Evolutionary conservation across 805 yeast species (phyloP).

Genomic region (Yarrowia yakushimensis): DNA sequence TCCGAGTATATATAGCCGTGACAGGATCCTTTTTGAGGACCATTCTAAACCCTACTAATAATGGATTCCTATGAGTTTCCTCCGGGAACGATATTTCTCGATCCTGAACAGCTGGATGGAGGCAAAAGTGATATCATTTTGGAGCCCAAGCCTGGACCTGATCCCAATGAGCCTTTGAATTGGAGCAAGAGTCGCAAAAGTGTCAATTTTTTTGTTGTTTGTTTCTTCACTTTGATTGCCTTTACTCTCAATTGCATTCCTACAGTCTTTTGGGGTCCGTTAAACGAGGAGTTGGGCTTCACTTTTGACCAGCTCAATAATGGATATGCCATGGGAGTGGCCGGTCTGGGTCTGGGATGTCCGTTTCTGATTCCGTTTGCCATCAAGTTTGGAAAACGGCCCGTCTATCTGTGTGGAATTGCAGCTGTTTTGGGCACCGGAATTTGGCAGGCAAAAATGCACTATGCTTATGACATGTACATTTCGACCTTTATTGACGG

Average conservation of each 20-base stretch:
- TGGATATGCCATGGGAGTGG: slow-evolving; percentile 26
- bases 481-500: slow-evolving; percentile 26
- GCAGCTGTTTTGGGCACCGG: slow-evolving; percentile 18
- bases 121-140: slow-evolving; percentile 17
- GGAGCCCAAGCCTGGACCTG: slow-evolving; percentile 16
- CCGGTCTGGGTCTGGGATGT: slow-evolving; percentile 27
- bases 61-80: slow-evolving; percentile 20
- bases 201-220: slow-evolving; percentile 23
- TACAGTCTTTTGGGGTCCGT: slow-evolving; percentile 26
- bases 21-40: too few relatives aligned
- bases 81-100: slow-evolving; percentile 20
- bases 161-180: slow-evolving; percentile 28
- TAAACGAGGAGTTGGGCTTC: slow-evolving; percentile 27
- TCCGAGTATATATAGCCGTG: too few relatives aligned
- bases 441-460: slow-evolving; percentile 28
- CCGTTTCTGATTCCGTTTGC: slow-evolving; percentile 28
- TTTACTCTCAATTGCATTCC: slow-evolving; percentile 25
- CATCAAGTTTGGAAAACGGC: slow-evolving; percentile 27
- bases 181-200: slow-evolving; percentile 25
- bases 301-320: slow-evolving; percentile 26
- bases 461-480: slow-evolving; percentile 26
- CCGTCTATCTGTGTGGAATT: slow-evolving; percentile 26
- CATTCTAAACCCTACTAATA: background rate
- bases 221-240: slow-evolving; percentile 25
- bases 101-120: slow-evolving; percentile 10